These are phyloP conservation scores for Pseudognaphalium luteoalbum DNA, from an alignment of 129 eudicot species.

Conservation along the genomic window DNA sequence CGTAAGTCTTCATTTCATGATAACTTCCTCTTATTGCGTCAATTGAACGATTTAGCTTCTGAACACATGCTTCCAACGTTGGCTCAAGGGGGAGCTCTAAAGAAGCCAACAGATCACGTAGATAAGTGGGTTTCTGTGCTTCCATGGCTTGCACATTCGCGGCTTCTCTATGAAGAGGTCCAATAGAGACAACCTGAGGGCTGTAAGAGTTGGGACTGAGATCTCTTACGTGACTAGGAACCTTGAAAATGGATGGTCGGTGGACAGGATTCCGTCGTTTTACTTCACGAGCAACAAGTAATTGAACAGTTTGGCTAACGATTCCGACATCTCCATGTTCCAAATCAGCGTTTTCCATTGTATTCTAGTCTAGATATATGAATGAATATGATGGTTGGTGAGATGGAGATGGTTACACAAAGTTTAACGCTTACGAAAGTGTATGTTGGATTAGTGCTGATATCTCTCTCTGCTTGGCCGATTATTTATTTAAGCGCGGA, in stretches of 20 bases:
- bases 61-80: too few species aligned
- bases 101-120: too few species aligned
- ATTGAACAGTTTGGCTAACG: not conserved
- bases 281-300: not conserved
- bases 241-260: not conserved
- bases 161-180: constrained; percentile 15
- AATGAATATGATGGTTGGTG: too few species aligned
- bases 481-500: too few species aligned
- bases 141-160: not conserved
- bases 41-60: too few species aligned
- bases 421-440: too few species aligned
- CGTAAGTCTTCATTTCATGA: not conserved
- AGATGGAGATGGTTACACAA: too few species aligned
- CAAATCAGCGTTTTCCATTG: not conserved
- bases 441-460: too few species aligned
- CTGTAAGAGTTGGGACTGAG: not conserved
- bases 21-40: too few species aligned
- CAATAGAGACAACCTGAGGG: constrained; percentile 9
- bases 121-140: not conserved
- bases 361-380: too few species aligned
- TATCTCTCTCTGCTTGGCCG: too few species aligned
- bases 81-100: too few species aligned
- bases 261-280: not conserved
- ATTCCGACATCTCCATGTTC: not conserved
- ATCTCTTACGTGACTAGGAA: not conserved